Base-by-base conservation (phyloP, 768 basidiomycete species). In the Xanthoconium stramineum region DNA sequence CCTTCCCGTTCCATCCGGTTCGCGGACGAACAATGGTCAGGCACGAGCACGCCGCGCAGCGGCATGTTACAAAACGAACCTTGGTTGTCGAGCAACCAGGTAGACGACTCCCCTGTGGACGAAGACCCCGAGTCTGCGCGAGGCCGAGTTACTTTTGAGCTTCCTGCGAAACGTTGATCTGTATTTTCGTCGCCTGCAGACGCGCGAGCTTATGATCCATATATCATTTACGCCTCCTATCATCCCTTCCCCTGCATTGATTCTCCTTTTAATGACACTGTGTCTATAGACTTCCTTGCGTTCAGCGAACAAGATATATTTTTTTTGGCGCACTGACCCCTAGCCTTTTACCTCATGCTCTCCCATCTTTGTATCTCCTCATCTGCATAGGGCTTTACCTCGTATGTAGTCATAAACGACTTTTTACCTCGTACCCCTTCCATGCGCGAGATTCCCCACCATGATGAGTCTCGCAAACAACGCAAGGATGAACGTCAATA, bases 1-100 rank as follows among this genome's bases (percentile, higher is more conserved):
- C 79, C 79, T 1, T 58, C 74, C 10, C 77, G 79, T n/a, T 81
- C 79, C 13, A 72, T 80, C 51, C 74, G 77, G 36, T 81, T 78
- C 60, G 77, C 72, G 38, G 79, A 80, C 32, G 67, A 72, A 50
- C 66, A 60, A n/a, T 57, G 35, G n/a, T 59, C 57, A 6, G 64
- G 69, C 37, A 42, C 58, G 0, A 61, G 2, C 53, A 64, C 69
- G 24, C 68, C 65, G 6, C 63, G 61, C 33, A 63, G 45, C 15
- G 46, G 59, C n/a, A 4, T 32, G 30, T 40, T 50, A 32, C 65
- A 65, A 61, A 65, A 62, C 13, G 63, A 69, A n/a, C 39, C 60
- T 49, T 61, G 53, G 56, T 54, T 56, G 12, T 48, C 45, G 14
- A 37, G 35, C 29, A 47, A 53, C 36, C 61, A 37, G 37, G 54